A percentile compares a stretch with the other conserved stretches of the same genome.
Conservation (phyloP, 2,329 filamentous ascomycete genomes). For the Colletotrichum horii region DNA sequence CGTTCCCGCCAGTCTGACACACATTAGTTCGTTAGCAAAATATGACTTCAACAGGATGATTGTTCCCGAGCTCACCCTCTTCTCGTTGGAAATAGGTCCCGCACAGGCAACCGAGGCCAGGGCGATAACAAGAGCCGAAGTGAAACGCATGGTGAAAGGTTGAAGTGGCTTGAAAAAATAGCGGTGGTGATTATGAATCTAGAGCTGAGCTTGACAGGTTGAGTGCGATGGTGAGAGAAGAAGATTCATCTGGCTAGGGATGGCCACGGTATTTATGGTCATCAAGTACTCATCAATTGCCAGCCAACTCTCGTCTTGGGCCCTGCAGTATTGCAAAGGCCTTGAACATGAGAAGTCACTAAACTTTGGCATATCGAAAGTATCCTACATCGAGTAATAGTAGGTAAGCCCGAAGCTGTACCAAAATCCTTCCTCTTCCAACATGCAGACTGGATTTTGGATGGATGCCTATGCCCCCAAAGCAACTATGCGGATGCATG, state of each 20-base stretch:
- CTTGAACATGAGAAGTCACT: not conserved
- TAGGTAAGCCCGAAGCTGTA: not conserved
- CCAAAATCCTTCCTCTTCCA: not conserved
- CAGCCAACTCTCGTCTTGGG: not conserved
- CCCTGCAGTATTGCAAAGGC: not conserved
- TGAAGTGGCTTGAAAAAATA: not conserved
- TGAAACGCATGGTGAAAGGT: not conserved
- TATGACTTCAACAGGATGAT: not conserved
- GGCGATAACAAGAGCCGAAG: not conserved
- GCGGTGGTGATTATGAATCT: not conserved
- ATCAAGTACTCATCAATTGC: not conserved
- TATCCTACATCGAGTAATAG: not conserved
- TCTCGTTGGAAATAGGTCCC: not conserved
- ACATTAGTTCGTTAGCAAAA: not conserved
- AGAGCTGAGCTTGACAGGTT: not conserved
- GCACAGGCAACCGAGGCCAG: not conserved
- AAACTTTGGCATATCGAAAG: not conserved
- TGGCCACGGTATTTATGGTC: not conserved
- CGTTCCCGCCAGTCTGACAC: not conserved
- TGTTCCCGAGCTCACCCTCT: not conserved
- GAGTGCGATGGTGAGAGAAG: not conserved
- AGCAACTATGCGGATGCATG: not conserved
- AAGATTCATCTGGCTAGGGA: not conserved
- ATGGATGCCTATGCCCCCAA: not conserved
- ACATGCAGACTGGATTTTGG: not conserved